Base-by-base conservation (phyloP, 176 grass and related monocot genomes). In the Zoysia japonica region DNA sequence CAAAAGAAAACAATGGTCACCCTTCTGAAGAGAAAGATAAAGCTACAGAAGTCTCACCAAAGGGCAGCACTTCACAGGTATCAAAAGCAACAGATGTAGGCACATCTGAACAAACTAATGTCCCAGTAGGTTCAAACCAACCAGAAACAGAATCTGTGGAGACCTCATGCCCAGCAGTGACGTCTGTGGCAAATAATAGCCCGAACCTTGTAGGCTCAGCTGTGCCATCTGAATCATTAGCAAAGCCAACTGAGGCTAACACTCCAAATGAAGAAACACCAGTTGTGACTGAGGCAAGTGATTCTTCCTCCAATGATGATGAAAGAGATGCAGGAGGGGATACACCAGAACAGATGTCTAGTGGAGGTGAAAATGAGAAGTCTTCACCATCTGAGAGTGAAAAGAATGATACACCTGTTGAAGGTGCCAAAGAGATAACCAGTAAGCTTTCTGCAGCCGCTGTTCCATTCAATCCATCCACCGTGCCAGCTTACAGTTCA, bases 361-460 rank as follows among this genome's bases (percentile, higher is more conserved):
- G 85, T 66, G 90, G 88, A 83, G 79, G 85, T 9, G 89, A 98
- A 80, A 89, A 81, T 87, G 92, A 94, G 67, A 97, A 93, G 69
- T 80, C 83, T 61, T 92, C 89, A 74, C 73, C 61, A 64, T 88
- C 85, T 80, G 82, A 87, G 79, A 82, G 85, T 45, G 78, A 90
- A 88, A 87, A 84, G 50, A 87, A 88, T 80, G 86, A 82, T 72
- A 62, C 77, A 80, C 61, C 38, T 13, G 64, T 36, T 64, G 79
- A 82, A 80, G 70, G 70, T 80, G 61, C 84, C 39, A 93, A 88
- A 82, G 91, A 93, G 77, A 71, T 64, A 39, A 68, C 65, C 61
- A 98, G 95, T 75, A 98, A 92, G 66, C 88, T 98, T 61, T 94
- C 92, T 87, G 95, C 95, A 44, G 84, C 95, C 0, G 95, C 95